A percentile compares a stretch with the other conserved stretches of the same genome.
These are phyloP conservation scores for Gracilaria gracilis DNA, from an alignment of 23 red algal genomes.

Conservation along the genomic window DNA sequence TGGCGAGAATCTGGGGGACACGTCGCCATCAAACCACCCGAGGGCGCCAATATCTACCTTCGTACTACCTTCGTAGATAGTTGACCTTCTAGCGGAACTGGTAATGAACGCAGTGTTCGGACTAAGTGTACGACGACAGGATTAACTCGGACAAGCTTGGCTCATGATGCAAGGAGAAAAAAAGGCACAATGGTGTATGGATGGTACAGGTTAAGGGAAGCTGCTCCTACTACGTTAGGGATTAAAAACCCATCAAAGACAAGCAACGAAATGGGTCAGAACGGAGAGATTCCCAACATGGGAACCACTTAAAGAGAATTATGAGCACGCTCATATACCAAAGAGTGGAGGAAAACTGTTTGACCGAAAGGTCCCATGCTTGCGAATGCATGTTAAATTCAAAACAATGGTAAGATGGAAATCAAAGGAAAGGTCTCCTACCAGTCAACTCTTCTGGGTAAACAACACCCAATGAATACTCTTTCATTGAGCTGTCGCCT, in stretches of 20 bases:
- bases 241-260: background rate
- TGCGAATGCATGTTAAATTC: background rate
- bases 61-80: no score
- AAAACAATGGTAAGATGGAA: background rate
- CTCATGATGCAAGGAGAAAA: no score
- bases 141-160: no score
- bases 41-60: no score
- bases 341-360: background rate
- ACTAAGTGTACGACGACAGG: no score
- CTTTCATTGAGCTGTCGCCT: constrained; percentile 16
- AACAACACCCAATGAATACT: background rate
- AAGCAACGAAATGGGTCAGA: background rate
- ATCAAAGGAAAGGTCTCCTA: background rate
- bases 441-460: background rate
- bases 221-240: background rate
- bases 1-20: no score
- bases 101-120: no score
- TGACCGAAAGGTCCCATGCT: background rate
- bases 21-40: no score
- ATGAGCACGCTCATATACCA: background rate
- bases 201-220: background rate
- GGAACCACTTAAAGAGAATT: background rate
- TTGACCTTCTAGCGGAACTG: no score
- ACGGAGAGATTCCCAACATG: background rate
- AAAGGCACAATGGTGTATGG: no score